These are phyloP conservation scores for Phytophthora parvispora DNA, from an alignment of 352 stramenopile species.

Conservation along the genomic window DNA sequence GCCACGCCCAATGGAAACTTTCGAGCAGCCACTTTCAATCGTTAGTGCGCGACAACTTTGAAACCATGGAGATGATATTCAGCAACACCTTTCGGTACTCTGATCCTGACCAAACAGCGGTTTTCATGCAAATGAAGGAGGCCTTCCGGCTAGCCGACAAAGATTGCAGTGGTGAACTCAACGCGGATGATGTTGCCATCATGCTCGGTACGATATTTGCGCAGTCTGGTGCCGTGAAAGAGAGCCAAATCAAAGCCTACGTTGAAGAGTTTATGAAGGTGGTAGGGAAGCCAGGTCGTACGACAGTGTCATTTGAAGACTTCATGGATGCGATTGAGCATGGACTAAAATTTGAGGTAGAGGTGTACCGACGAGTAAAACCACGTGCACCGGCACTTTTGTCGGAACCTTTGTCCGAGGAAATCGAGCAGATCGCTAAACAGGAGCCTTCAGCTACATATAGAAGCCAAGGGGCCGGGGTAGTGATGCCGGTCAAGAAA, in stretches of 20 bases:
- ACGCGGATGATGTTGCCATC: conserved; percentile 68
- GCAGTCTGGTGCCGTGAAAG: conserved; percentile 67
- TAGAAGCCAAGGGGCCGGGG: background rate
- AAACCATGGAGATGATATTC: conserved; percentile 77
- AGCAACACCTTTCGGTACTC: conserved; percentile 78
- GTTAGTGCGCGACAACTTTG: conserved; percentile 73
- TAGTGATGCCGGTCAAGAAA: background rate
- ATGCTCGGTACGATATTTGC: conserved; percentile 81
- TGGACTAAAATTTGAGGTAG: conserved; percentile 79
- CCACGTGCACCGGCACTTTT: conserved; percentile 1
- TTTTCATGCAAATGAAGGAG: conserved; percentile 91
- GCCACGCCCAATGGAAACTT: conserved; percentile 60
- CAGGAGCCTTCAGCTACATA: background rate
- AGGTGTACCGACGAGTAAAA: conserved; percentile 57
- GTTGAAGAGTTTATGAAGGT: conserved; percentile 83
- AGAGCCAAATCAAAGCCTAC: conserved; percentile 78
- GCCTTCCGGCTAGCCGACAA: conserved; percentile 76
- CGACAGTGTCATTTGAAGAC: conserved; percentile 86
- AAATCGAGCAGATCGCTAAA: background rate
- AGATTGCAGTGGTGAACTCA: conserved; percentile 80
- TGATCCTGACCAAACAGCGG: conserved; percentile 74
- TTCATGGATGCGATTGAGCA: conserved; percentile 86
- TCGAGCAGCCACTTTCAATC: conserved; percentile 63
- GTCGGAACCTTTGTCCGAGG: background rate
- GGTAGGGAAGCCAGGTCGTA: conserved; percentile 69